phyloP scores from a whole-genome alignment of 768 basidiomycete genomes.

The Hirschioporus abietinus region DNA sequence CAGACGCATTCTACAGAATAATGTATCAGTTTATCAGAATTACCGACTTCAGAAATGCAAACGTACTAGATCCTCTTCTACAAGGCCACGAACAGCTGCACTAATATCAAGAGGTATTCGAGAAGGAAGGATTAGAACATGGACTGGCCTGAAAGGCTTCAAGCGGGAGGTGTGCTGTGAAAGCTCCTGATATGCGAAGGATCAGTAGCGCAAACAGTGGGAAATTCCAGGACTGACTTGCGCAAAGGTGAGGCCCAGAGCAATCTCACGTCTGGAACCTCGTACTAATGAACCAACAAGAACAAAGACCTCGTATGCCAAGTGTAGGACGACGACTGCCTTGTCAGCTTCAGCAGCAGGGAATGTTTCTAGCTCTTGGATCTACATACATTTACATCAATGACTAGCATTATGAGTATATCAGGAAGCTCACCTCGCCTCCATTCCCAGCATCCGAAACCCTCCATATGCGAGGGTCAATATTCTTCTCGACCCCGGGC shows the following conservation, averaged over 20 bases:
- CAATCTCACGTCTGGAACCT: slow-evolving; percentile 52
- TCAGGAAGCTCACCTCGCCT: slow-evolving; percentile 34
- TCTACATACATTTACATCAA: slow-evolving; percentile 30
- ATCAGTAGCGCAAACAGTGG: background rate
- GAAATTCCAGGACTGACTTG: slow-evolving; percentile 32
- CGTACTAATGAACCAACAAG: slow-evolving; percentile 66
- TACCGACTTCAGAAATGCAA: background rate
- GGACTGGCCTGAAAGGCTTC: slow-evolving; percentile 65
- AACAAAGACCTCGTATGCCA: slow-evolving; percentile 76
- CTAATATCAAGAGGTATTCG: slow-evolving; percentile 67
- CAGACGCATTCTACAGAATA: slow-evolving; percentile 42
- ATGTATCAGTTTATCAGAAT: slow-evolving; percentile 7
- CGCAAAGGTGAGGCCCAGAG: slow-evolving; percentile 52
- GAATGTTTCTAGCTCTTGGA: slow-evolving; percentile 30
- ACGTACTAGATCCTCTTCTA: slow-evolving; percentile 57
- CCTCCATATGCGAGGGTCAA: slow-evolving; percentile 55
- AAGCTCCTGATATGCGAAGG: slow-evolving; percentile 40
- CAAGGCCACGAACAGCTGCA: slow-evolving; percentile 61
- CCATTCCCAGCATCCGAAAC: slow-evolving; percentile 33
- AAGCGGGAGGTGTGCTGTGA: slow-evolving; percentile 42
- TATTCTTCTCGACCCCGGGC: slow-evolving; percentile 23
- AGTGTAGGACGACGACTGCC: slow-evolving; percentile 47
- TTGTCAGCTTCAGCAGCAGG: slow-evolving; percentile 48
- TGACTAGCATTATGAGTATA: slow-evolving; percentile 2
- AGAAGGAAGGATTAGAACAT: slow-evolving; percentile 70